These are phyloP conservation scores for Chaetomiaceae sp. DNA, from an alignment of 2,329 filamentous ascomycete genomes.

Conservation along the genomic window DNA sequence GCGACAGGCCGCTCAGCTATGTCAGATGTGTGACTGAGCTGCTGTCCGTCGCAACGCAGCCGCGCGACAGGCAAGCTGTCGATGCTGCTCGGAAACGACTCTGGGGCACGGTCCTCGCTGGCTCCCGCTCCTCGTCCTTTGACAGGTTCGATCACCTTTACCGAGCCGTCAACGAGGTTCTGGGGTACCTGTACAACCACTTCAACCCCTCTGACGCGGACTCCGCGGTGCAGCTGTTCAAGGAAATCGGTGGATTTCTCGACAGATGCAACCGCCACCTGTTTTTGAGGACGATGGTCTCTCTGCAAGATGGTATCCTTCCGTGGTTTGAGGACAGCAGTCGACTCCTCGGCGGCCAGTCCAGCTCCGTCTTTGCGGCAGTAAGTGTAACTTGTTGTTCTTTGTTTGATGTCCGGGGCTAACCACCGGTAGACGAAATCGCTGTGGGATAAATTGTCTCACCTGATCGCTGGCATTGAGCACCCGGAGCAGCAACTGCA, in stretches of 20 bases:
- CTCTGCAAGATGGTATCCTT: constrained; percentile 57
- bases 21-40: constrained; percentile 40
- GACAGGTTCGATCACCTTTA: constrained; percentile 67
- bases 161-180: constrained; percentile 48
- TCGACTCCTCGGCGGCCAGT: constrained; percentile 39
- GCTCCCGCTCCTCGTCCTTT: constrained; percentile 40
- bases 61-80: constrained; percentile 57
- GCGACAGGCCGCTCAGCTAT: constrained; percentile 26
- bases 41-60: constrained; percentile 47
- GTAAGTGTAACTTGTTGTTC: constrained; percentile 38
- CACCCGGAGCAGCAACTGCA: constrained; percentile 43
- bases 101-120: constrained; percentile 53
- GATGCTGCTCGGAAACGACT: constrained; percentile 62
- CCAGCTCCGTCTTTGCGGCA: constrained; percentile 38
- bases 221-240: constrained; percentile 42
- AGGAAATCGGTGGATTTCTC: constrained; percentile 50
- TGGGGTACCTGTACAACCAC: constrained; percentile 49
- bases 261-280: constrained; percentile 45
- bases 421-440: constrained; percentile 38
- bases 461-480: constrained; percentile 34
- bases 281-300: constrained; percentile 51
- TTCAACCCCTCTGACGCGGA: constrained; percentile 38
- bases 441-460: constrained; percentile 49
- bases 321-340: constrained; percentile 60
- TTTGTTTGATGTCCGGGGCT: constrained; percentile 22